These are phyloP conservation scores for Saccharum spontaneum DNA, from an alignment of 176 grass and related monocot species.

Conservation along the genomic window DNA sequence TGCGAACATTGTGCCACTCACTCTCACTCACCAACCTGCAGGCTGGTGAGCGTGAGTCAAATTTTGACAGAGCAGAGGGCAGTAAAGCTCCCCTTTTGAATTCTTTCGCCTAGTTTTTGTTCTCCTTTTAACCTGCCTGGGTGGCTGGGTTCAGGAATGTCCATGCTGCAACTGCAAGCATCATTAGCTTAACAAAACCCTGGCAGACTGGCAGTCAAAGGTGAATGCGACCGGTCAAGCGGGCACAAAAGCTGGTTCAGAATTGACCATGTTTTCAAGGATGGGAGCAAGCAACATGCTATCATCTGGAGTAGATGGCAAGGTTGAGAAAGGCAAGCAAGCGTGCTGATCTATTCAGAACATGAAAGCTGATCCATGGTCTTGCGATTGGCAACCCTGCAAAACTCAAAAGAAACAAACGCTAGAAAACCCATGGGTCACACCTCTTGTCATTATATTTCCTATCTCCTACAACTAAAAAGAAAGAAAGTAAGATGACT, in stretches of 20 bases:
- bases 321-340: slow-evolving; percentile 13
- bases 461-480: no score
- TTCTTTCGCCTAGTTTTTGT: slow-evolving; percentile 21
- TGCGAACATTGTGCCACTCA: background rate
- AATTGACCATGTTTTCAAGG: slow-evolving; percentile 37
- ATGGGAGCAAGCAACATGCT: background rate
- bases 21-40: background rate
- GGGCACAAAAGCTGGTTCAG: slow-evolving; percentile 26
- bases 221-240: slow-evolving; percentile 23
- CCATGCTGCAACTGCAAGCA: slow-evolving; percentile 32
- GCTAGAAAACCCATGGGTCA: background rate
- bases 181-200: slow-evolving; percentile 35
- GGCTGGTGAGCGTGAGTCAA: background rate
- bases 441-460: no score
- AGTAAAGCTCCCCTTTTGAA: slow-evolving; percentile 22
- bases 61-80: background rate
- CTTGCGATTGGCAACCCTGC: background rate
- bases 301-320: slow-evolving; percentile 40
- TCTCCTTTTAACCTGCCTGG: slow-evolving; percentile 17
- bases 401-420: background rate
- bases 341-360: background rate
- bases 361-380: background rate
- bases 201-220: background rate
- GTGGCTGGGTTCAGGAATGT: slow-evolving; percentile 2
- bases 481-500: no score